phyloP scores from a whole-genome alignment of 192 early-diverging fungal genomes.

The Spinellus fusiger region DNA sequence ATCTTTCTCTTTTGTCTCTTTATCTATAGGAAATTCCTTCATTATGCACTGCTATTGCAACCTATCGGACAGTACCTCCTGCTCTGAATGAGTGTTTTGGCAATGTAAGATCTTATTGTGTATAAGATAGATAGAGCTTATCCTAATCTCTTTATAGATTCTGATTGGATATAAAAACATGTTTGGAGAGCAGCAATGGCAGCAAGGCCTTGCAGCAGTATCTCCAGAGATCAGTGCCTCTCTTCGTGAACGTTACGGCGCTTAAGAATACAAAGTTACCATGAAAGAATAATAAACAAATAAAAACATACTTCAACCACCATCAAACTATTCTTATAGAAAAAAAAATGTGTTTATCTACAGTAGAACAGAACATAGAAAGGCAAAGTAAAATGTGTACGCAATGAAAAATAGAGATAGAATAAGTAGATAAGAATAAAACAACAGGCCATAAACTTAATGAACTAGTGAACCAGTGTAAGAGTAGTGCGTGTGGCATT shows the following conservation, averaged over 20 bases:
- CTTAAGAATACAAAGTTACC: too few relatives aligned
- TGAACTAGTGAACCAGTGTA: constrained; percentile 18
- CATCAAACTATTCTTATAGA: too few relatives aligned
- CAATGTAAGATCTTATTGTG: constrained; percentile 38
- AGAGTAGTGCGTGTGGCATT: constrained; percentile 52
- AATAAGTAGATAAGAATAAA: background rate
- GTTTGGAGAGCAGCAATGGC: constrained; percentile 55
- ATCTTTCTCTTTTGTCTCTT: background rate
- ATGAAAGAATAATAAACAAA: too few relatives aligned
- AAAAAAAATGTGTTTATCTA: background rate
- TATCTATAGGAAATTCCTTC: constrained; percentile 52
- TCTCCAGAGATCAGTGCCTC: constrained; percentile 37
- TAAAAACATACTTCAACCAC: too few relatives aligned
- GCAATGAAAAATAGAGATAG: background rate
- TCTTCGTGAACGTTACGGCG: constrained; percentile 45
- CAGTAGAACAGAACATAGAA: background rate
- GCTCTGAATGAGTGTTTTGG: constrained; percentile 58
- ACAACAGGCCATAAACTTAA: background rate
- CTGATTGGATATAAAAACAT: constrained; percentile 60
- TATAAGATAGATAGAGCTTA: background rate
- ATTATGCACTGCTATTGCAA: constrained; percentile 78
- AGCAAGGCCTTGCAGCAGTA: constrained; percentile 36
- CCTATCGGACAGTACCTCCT: constrained; percentile 64
- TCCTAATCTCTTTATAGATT: constrained; percentile 36
- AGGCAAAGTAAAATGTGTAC: background rate